Conservation (phyloP, 2,329 filamentous ascomycete genomes). For the Myriosclerotinia duriaeana region DNA sequence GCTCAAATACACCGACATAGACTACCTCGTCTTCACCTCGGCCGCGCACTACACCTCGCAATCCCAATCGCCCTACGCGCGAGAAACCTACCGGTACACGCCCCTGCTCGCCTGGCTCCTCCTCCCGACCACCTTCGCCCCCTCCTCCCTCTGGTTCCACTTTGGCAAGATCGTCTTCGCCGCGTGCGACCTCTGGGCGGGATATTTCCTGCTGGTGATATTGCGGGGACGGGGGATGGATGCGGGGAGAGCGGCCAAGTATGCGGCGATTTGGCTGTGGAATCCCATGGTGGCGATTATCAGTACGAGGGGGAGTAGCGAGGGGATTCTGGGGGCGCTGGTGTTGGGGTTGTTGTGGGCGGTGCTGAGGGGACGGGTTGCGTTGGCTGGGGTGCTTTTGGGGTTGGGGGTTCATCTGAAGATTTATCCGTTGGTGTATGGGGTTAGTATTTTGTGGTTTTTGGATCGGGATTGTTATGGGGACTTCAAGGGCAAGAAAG, state of each 20-base stretch:
- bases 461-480: conserved; percentile 59
- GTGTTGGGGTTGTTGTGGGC: conserved; percentile 84
- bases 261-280: conserved; percentile 85
- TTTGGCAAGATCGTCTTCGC: conserved; percentile 90
- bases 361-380: conserved; percentile 60
- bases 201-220: conserved; percentile 68
- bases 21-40: conserved; percentile 98
- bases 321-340: conserved; percentile 83
- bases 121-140: conserved; percentile 67
- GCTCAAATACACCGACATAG: conserved; percentile 97
- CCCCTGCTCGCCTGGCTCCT: conserved; percentile 90
- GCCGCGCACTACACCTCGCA: conserved; percentile 73
- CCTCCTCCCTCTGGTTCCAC: conserved; percentile 57
- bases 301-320: conserved; percentile 89
- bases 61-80: conserved; percentile 74
- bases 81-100: conserved; percentile 96
- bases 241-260: conserved; percentile 62
- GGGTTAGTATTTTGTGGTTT: conserved; percentile 77
- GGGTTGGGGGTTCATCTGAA: conserved; percentile 93
- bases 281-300: conserved; percentile 99
- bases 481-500: conserved; percentile 64
- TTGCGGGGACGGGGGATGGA: conserved; percentile 44
- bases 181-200: conserved; percentile 76
- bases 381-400: conserved; percentile 70
- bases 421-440: conserved; percentile 98